Evolutionary conservation across 2,329 filamentous ascomycete genomes (phyloP), one percentile per base, ranked within the genome.

Genomic region (Fusarium sp.): DNA sequence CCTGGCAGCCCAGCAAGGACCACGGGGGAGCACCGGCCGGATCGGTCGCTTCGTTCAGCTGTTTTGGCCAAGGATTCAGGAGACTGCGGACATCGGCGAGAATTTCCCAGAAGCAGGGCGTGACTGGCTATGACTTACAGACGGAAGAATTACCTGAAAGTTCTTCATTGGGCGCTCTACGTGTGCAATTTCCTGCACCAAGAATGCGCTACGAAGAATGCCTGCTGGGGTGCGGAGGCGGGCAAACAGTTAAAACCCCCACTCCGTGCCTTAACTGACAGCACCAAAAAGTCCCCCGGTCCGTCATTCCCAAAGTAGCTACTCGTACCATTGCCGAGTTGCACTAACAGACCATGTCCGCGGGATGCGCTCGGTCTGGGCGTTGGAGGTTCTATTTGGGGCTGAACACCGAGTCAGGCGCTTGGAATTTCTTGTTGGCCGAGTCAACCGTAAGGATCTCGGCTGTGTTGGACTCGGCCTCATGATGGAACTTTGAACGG

Each of bases 251-350:
- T 17, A 22, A 22, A 25, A 35, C 54, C 54, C 54, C 30, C 30
- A 57, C 54, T 57, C 54, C 54, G 30, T 35, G 20, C 22, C 54
- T 57, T 57, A 20, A 57, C 54, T 57, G n/a, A 57, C 54, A 57
- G n/a, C 8, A 14, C 54, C 54, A 57, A 57, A 57, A 57, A 57
- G 32, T 57, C 12, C 52, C 52, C 30, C 52, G 22, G 12, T 56
- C 52, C 27, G 14, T 22, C 32, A 25, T 35, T 57, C 32, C 54
- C 54, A 57, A 57, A 15, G 54, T 10, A 35, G 54, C 37, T 57
- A 35, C n/a, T 57, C 54, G 54, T 57, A 52, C 47, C 47, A 32
- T 52, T 52, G 25, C 25, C 47, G 27, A 52, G 47, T 52, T 52
- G 8, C 47, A 52, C 47, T 52, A 52, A 52, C 47, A 52, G 47